Evolutionary conservation across 2,329 filamentous ascomycete genomes (phyloP).

Genomic region (Fusarium sp.): DNA sequence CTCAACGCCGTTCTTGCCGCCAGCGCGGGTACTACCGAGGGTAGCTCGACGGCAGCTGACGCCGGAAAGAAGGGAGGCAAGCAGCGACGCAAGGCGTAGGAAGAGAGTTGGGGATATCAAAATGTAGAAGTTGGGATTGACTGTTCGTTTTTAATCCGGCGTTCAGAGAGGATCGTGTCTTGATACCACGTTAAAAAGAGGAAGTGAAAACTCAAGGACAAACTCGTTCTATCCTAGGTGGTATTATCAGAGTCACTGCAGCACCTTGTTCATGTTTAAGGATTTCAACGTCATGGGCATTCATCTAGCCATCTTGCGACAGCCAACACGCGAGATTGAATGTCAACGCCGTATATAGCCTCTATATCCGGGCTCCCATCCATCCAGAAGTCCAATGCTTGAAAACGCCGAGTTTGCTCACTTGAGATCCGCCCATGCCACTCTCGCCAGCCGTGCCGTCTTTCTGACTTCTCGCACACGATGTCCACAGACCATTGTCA

Average conservation of each 20-base stretch:
- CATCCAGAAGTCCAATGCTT: conserved; percentile 1
- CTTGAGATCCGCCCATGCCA: conserved; percentile 59
- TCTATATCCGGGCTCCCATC: conserved; percentile 15
- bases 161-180: conserved; percentile 32
- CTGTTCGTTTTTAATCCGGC: conserved; percentile 25
- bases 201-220: not conserved
- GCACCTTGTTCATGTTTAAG: not conserved
- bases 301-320: conserved; percentile 13
- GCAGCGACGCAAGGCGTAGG: conserved; percentile 60
- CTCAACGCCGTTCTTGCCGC: conserved; percentile 61
- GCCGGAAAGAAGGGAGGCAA: conserved; percentile 57
- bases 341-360: conserved; percentile 5
- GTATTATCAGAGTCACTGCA: not conserved
- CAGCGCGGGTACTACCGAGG: conserved; percentile 43
- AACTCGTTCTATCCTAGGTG: not conserved
- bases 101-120: not conserved
- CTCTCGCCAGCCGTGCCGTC: conserved; percentile 61
- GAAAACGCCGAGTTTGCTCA: conserved; percentile 29
- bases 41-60: conserved; percentile 48
- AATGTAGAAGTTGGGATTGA: conserved; percentile 4
- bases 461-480: conserved; percentile 64
- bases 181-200: conserved; percentile 9
- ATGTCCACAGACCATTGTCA: conserved; percentile 66
- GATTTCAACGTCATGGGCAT: not conserved
- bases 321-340: not conserved